Conservation (phyloP, 2,329 filamentous ascomycete genomes). For the Taxawa tesnikishii region DNA sequence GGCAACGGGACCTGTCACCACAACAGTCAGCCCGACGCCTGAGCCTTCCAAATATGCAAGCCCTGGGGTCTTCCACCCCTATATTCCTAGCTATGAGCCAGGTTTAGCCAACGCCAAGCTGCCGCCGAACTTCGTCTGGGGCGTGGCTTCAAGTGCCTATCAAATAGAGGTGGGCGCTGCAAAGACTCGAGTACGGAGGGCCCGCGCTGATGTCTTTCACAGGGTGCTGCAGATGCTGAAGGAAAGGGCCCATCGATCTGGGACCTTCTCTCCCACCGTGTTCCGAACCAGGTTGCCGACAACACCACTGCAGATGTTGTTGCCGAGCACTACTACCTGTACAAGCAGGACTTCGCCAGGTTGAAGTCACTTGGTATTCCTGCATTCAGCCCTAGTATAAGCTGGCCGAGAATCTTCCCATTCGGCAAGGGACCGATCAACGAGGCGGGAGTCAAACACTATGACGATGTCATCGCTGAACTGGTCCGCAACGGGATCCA, state of each 20-base stretch:
- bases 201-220: constrained; percentile 5
- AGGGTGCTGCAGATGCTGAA: constrained; percentile 16
- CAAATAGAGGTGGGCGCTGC: constrained; percentile 15
- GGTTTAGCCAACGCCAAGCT: constrained; percentile 14
- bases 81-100: constrained; percentile 20
- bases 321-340: constrained; percentile 31
- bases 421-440: constrained; percentile 36
- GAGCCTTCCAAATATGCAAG: constrained; percentile 21
- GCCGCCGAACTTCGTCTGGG: constrained; percentile 26
- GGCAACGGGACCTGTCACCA: constrained; percentile 13
- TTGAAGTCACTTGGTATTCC: constrained; percentile 26
- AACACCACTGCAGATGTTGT: constrained; percentile 32
- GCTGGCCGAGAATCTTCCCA: constrained; percentile 37
- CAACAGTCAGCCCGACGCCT: constrained; percentile 20
- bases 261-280: constrained; percentile 21
- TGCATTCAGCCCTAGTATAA: constrained; percentile 30
- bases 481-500: constrained; percentile 23
- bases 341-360: constrained; percentile 12
- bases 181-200: constrained; percentile 1
- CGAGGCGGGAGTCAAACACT: constrained; percentile 32
- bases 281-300: constrained; percentile 16
- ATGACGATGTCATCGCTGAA: constrained; percentile 31
- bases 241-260: constrained; percentile 17
- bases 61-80: constrained; percentile 16
- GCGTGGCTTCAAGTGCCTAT: constrained; percentile 20